Evolutionary conservation across 1,284 basidiomycete genomes (phyloP).

Genomic region (Ustilago xerochloae): DNA sequence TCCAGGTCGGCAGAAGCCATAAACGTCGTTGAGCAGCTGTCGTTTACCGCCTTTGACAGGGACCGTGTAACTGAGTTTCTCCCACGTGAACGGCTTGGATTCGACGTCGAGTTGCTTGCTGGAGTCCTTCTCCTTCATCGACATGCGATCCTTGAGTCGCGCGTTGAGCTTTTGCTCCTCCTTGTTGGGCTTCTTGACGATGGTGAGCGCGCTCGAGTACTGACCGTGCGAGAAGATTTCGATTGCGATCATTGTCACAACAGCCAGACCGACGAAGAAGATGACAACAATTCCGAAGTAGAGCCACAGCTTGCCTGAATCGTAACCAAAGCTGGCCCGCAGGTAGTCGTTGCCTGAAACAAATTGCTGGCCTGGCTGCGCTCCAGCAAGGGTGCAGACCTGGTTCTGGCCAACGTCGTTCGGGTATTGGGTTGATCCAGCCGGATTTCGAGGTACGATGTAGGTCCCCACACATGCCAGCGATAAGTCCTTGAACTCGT

Average conservation of each 20-base stretch:
- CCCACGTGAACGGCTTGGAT: conserved; percentile 69
- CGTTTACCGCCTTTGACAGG: conserved; percentile 73
- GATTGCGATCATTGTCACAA: conserved; percentile 57
- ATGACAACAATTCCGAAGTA: conserved; percentile 55
- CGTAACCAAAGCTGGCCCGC: conserved; percentile 45
- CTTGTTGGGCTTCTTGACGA: conserved; percentile 54
- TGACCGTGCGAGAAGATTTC: conserved; percentile 46
- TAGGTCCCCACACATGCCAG: conserved; percentile 49
- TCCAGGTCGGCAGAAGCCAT: conserved; percentile 82
- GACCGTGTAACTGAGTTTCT: conserved; percentile 70
- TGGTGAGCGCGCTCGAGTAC: conserved; percentile 27
- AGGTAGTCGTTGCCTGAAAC: conserved; percentile 49
- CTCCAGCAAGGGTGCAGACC: conserved; percentile 50
- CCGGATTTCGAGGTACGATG: conserved; percentile 49
- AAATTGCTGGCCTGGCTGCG: conserved; percentile 25
- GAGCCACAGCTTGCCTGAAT: conserved; percentile 32
- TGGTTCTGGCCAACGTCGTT: conserved; percentile 37
- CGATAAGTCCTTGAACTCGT: conserved; percentile 70
- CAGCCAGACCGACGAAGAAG: conserved; percentile 57
- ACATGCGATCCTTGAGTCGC: conserved; percentile 43
- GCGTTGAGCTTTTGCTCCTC: conserved; percentile 55
- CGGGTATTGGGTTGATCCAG: conserved; percentile 30
- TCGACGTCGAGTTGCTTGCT: conserved; percentile 46
- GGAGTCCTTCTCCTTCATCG: conserved; percentile 38
- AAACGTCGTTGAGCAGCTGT: conserved; percentile 79